Evolutionary conservation across 495 filamentous ascomycete species (phyloP), one percentile per base, ranked within the genome.

Genomic region (Penicillium canescens): DNA sequence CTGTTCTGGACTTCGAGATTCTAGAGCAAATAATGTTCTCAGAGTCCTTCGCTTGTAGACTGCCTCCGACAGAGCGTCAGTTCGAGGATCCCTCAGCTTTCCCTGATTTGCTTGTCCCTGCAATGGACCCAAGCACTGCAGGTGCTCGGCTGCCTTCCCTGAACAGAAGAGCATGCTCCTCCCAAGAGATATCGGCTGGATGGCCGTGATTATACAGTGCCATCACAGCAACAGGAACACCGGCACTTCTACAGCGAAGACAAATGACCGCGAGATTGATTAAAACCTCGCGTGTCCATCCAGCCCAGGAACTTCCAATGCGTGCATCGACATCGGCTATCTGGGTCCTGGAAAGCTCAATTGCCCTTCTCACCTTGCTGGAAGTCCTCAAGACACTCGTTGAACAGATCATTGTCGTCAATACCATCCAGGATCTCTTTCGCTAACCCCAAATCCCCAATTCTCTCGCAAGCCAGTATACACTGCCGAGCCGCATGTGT

Each of bases 141-240:
- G 57, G 54, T 28, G 64, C 64, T 39, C 64, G 51, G 20, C 46
- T 50, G 42, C 59, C 59, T 42, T 67, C 64, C 9, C 62, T 39
- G 46, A 67, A 67, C 6, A 67, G 43, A 16, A 67, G 41, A 11
- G 64, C 64, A 57, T 67, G 64, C 12, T 67, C 64, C 13, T 9
- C 44, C 64, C 64, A 67, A 0, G 61, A 52, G 1, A 57, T 56
- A 11, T 47, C 48, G 2, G 50, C 55, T 18, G 55, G 52, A 36
- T 67, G 57, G 1, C 58, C 61, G 41, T 62, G 57, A 2, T 62
- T 53, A 24, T 54, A 59, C 9, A 26, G 14, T n/a, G 50, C 24
- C 2, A 60, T 26, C 3, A 59, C 6, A 9, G 34, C 36, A 4
- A 60, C 6, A 1, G 61, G 57, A 3, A 48, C 21, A 0, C 21